Conservation (phyloP, 805 yeast genomes). For the Schizosaccharomyces lindneri region DNA sequence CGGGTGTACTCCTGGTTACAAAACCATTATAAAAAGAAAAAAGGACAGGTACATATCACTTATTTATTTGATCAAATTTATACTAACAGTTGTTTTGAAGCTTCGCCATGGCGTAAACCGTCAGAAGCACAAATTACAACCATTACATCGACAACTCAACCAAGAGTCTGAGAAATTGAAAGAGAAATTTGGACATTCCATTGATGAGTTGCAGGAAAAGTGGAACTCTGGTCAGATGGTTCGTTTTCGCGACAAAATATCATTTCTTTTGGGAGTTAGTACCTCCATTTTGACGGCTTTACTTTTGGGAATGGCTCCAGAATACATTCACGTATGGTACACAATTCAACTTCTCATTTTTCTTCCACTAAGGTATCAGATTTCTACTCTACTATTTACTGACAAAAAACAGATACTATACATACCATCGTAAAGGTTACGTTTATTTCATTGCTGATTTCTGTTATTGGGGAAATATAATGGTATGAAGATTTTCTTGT, state of each 20-base stretch:
- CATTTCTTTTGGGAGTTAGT: conserved; percentile 50
- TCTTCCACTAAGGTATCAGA: conserved; percentile 60
- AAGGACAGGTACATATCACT: background rate
- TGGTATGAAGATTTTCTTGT: conserved; percentile 11
- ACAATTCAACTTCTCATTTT: conserved; percentile 33
- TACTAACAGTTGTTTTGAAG: background rate
- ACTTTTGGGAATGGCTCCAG: conserved; percentile 54
- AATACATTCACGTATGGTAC: conserved; percentile 52
- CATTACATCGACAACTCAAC: conserved; percentile 4
- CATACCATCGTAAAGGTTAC: conserved; percentile 53
- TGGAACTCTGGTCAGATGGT: conserved; percentile 10
- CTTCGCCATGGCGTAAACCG: background rate
- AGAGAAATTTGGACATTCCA: conserved; percentile 9
- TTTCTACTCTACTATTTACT: background rate
- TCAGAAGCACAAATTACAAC: background rate
- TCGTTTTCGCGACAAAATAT: conserved; percentile 41
- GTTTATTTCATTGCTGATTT: conserved; percentile 81
- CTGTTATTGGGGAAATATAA: conserved; percentile 67
- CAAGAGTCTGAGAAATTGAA: conserved; percentile 14
- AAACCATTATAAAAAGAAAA: background rate
- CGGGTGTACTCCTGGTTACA: background rate
- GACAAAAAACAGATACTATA: conserved; percentile 9
- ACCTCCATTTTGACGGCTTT: conserved; percentile 48
- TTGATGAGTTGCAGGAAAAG: conserved; percentile 13
- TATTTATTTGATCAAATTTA: too few species aligned